Conservation (phyloP, 1,284 basidiomycete genomes). For the Sporisorium graminicola region DNA sequence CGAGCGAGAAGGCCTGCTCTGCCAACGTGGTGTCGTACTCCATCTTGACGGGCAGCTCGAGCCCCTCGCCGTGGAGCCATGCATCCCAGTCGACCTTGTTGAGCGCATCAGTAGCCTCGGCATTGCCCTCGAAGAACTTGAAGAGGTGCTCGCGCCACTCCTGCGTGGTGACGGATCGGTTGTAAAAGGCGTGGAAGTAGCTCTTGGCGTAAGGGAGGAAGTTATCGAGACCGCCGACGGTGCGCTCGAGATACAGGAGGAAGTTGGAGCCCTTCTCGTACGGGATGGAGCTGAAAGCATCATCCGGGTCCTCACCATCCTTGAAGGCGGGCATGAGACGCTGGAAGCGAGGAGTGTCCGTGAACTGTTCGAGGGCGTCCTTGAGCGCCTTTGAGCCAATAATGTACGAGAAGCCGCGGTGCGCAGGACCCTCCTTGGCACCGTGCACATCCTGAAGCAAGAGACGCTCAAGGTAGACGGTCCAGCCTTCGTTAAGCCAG, state of each 20-base stretch:
- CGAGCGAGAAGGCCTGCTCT: conserved; percentile 76
- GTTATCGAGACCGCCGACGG: conserved; percentile 85
- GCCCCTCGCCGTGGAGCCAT: conserved; percentile 88
- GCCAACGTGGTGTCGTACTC: conserved; percentile 87
- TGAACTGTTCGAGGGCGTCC: conserved; percentile 77
- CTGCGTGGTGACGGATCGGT: conserved; percentile 86
- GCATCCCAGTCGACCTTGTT: conserved; percentile 78
- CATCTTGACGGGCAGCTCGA: conserved; percentile 81
- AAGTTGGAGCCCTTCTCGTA: conserved; percentile 84
- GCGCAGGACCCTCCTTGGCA: conserved; percentile 74
- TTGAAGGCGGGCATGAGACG: conserved; percentile 86
- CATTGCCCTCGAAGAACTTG: conserved; percentile 77
- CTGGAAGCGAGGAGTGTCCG: conserved; percentile 79
- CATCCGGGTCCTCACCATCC: conserved; percentile 77
- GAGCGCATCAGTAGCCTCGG: conserved; percentile 73
- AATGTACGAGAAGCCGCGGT: conserved; percentile 84
- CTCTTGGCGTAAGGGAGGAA: conserved; percentile 75
- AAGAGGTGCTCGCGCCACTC: conserved; percentile 89
- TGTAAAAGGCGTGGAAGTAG: conserved; percentile 76
- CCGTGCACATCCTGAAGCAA: conserved; percentile 79
- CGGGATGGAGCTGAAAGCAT: conserved; percentile 74
- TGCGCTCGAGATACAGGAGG: conserved; percentile 77
- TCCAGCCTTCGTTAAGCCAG: conserved; percentile 78
- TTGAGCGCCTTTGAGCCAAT: conserved; percentile 81
- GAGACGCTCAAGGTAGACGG: conserved; percentile 91